Base-by-base conservation (phyloP, 331 rosid species). In the Acacia concinna region DNA sequence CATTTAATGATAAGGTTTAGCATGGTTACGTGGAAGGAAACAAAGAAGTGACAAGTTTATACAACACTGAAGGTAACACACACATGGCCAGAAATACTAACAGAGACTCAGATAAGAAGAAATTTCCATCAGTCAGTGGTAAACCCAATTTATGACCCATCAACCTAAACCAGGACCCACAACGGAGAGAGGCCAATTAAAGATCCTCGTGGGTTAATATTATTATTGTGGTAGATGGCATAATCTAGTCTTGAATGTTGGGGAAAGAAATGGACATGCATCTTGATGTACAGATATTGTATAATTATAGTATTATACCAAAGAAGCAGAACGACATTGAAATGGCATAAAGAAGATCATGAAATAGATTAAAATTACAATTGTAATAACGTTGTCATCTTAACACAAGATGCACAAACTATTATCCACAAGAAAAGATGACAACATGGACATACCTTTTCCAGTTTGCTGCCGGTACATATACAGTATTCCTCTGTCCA, bases 401-500 rank as follows among this genome's bases (percentile, higher is more conserved):
- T 40, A 41, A 40, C 6, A 68, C n/a, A 41, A 13, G 73, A 51
- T 40, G 74, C 30, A 38, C 37, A 80, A 51, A 28, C 54, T 65
- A n/a, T 28, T 28, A 80, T 82, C 41, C 28, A 79, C 20, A 57
- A 68, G 32, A n/a, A 49, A 28, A 75, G n/a, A 68, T 15, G 62
- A 12, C 8, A 77, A 74, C 56, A 74, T 23, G 84, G 56, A 78
- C 94, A 77, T 86, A 96, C 98, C 97, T 51, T 93, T 90, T 78
- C 98, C 98, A 83, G 98, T 91, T 84, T 87, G 84, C 84, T 90
- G 90, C 85, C 49, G 88, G 85, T 93, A 96, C 81, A 90, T 9
- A 65, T 80, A 66, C 86, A 96, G 82, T 80, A 96, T 96, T 62
- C 94, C 97, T 82, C 99, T 96, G 91, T 76, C 54, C 81, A 78